Evolutionary conservation across 2,329 filamentous ascomycete genomes (phyloP), one percentile per base, ranked within the genome.

Genomic region (Aureobasidium zeae): DNA sequence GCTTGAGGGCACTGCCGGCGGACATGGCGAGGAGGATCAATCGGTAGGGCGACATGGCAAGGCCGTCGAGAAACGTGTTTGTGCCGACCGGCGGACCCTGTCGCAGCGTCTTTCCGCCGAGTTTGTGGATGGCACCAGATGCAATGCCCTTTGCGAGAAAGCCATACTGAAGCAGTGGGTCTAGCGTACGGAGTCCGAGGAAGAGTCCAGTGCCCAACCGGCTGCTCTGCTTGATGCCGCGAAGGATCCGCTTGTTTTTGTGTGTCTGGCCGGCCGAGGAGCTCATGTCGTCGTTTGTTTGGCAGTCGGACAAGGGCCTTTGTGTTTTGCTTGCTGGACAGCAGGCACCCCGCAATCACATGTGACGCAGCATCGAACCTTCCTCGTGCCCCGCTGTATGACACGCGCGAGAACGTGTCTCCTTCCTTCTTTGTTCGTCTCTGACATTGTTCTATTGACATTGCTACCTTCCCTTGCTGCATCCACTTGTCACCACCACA

Each of bases 21-120:
- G 70, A 63, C 71, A 79, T 76, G 42, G 58, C 61, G 5, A 78
- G 57, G 7, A 79, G 59, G 33, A 76, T 61, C 7, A 69, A 59
- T 19, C 70, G 63, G 50, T 72, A 70, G 0, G 67, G 69, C 13
- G 70, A 72, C 0, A 78, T 65, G 9, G 63, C 65, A 2, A 73
- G 56, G 20, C 53, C 52, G 51, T 71, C 63, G 48, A 72, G 57
- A 22, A 58, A 49, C 10, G 64, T 59, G 33, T 62, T 61, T 3
- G 63, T 65, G 32, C 63, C 52, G n/a, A 63, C 49, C 6, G 64
- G 57, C 12, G 64, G 56, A 12, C 68, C 61, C n/a, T 62, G 52
- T 17, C 64, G 60, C 4, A 74, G 57, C 6, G 63, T 59, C 9
- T 56, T 55, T 29, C 73, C 52, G 36, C 72, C 70, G 7, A 74